Conservation (phyloP, 2,329 filamentous ascomycete genomes). For the Lasiodiplodia sp. region DNA sequence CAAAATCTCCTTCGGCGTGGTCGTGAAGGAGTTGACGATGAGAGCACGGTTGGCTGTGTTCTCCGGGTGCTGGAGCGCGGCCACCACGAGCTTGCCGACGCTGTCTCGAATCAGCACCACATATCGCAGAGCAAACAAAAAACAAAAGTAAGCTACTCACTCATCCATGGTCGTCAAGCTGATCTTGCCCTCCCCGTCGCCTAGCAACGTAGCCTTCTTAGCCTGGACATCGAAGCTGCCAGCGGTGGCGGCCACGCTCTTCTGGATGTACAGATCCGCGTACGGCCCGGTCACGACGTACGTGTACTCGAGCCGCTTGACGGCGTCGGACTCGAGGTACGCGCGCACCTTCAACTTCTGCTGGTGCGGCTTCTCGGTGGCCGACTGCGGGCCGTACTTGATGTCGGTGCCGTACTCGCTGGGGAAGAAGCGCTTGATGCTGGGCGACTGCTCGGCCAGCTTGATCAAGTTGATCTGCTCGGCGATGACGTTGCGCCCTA, state of each 20-base stretch:
- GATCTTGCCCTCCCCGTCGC: slow-evolving; percentile 65
- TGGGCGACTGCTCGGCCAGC: slow-evolving; percentile 62
- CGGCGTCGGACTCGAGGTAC: slow-evolving; percentile 49
- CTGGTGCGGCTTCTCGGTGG: slow-evolving; percentile 71
- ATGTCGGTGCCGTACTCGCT: slow-evolving; percentile 73
- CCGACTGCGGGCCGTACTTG: slow-evolving; percentile 67
- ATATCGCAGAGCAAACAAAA: neutral
- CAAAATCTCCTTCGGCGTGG: slow-evolving; percentile 68
- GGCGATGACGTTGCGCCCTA: slow-evolving; percentile 69
- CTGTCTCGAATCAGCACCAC: slow-evolving; percentile 45
- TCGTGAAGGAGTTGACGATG: slow-evolving; percentile 75
- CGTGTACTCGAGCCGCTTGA: slow-evolving; percentile 61
- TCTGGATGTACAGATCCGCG: slow-evolving; percentile 66
- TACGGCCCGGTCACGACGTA: slow-evolving; percentile 76
- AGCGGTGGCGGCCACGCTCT: slow-evolving; percentile 49
- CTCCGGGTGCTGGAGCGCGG: slow-evolving; percentile 65
- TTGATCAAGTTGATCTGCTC: slow-evolving; percentile 68
- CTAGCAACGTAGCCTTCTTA: slow-evolving; percentile 68
- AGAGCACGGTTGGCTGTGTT: slow-evolving; percentile 63
- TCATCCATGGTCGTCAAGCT: slow-evolving; percentile 73
- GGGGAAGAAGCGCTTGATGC: slow-evolving; percentile 70
- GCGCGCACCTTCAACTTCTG: slow-evolving; percentile 72
- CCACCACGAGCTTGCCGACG: slow-evolving; percentile 71
- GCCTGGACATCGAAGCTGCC: slow-evolving; percentile 67
- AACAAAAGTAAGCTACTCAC: slow-evolving; percentile 53